Base-by-base conservation (phyloP, 352 stramenopile species). In the Globisporangium splendens region DNA sequence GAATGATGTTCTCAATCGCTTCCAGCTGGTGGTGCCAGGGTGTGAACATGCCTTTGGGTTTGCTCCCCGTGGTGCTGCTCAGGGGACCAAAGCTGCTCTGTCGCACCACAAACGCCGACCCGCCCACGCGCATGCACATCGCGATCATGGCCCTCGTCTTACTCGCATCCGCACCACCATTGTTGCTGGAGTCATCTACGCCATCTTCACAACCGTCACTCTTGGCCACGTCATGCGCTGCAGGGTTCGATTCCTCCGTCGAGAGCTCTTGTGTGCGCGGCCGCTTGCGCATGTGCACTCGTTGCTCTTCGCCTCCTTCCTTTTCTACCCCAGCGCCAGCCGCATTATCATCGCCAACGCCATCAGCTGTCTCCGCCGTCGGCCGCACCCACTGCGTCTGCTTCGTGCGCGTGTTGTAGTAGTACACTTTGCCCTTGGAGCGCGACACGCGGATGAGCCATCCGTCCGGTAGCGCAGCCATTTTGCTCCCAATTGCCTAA, bases 351-450 rank as follows among this genome's bases (percentile, higher is more conserved):
- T 17, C 10, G 13, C 18, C 4, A 42, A 13, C 43, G 18, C 20
- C 18, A 11, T n/a, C 20, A 4, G 41, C 38, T 13, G 28, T 18
- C 8, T 47, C 50, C 1, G 12, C 13, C 28, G 43, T 18, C 39
- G 81, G 79, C 17, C 81, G 71, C 14, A 61, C 72, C 80, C 83
- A 93, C 51, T 84, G 74, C 41, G 78, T 89, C 65, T 66, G 59
- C 18, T 78, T 70, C 21, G 69, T 81, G 46, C 17, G 46, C 31
- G 65, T 59, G 61, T 91, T 71, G 62, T 83, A 75, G 61, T 93
- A 93, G 66, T 83, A 93, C 17, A 89, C 63, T 61, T 75, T 82
- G 59, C 72, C 61, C 54, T 91, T 92, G 42, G 79, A 83, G 17
- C 78, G 74, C 44, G 79, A 92, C 52, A 92, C 67, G 22, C 82